These are phyloP conservation scores for Entomortierella parvispora DNA, from an alignment of 192 early-diverging fungal genomes.

Conservation along the genomic window DNA sequence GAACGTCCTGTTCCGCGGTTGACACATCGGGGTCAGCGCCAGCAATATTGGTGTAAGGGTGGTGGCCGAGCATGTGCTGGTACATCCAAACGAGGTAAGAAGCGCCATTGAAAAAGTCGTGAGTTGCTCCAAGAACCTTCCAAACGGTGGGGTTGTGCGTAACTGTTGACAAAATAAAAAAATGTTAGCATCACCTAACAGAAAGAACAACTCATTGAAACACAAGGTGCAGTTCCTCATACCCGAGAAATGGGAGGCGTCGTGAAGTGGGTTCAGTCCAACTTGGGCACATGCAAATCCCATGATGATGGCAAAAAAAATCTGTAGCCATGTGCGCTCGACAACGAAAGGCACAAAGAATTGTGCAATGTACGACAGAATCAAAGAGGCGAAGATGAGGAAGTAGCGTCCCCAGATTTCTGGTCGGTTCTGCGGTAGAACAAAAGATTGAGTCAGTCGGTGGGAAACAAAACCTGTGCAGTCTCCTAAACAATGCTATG, in stretches of 20 bases:
- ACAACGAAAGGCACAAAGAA: conserved; percentile 58
- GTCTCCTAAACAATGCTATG: no score
- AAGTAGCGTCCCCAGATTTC: conserved; percentile 60
- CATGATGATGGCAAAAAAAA: conserved; percentile 56
- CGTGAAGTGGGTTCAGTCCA: conserved; percentile 66
- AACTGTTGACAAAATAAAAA: conserved; percentile 16
- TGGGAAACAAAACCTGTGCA: no score
- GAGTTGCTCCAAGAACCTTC: conserved; percentile 63
- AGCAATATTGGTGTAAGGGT: conserved; percentile 68
- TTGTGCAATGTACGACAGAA: conserved; percentile 57
- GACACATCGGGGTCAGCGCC: conserved; percentile 65
- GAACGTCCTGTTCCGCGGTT: conserved; percentile 59
- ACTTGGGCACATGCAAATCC: conserved; percentile 63
- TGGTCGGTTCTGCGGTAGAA: conserved; percentile 44
- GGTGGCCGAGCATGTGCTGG: conserved; percentile 68
- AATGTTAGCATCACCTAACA: no score
- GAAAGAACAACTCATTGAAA: neutral
- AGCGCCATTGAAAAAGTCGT: conserved; percentile 68
- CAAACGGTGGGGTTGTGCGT: conserved; percentile 64
- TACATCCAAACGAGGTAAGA: conserved; percentile 68
- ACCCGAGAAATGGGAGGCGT: conserved; percentile 66
- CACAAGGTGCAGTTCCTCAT: neutral
- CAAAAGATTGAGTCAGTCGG: neutral
- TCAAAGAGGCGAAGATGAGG: conserved; percentile 50
- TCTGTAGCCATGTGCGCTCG: conserved; percentile 56